Conservation (phyloP, 1,139 yeast species). For the Candida labiduridarum region DNA sequence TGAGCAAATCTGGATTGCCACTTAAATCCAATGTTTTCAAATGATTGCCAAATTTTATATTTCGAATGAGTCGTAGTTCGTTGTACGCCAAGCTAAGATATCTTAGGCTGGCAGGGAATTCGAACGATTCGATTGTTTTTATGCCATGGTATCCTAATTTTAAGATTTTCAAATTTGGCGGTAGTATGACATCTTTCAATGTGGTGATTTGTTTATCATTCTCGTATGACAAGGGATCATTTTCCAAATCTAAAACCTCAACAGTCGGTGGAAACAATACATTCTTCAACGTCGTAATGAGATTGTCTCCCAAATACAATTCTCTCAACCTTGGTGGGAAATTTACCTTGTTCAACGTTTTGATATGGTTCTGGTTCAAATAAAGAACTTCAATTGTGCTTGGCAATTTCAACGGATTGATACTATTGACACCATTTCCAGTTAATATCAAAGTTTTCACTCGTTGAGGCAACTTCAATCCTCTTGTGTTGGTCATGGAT, state of each 20-base stretch:
- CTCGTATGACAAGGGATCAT: constrained; percentile 42
- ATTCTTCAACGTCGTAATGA: constrained; percentile 48
- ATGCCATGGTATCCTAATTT: constrained; percentile 46
- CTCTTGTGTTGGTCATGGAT: constrained; percentile 51
- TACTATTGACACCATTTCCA: constrained; percentile 49
- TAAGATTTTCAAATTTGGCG: constrained; percentile 37
- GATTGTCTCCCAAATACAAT: constrained; percentile 45
- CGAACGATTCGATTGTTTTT: constrained; percentile 40
- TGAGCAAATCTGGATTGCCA: constrained; percentile 45
- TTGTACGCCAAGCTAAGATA: constrained; percentile 42
- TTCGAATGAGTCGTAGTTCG: constrained; percentile 41
- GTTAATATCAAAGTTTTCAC: constrained; percentile 37
- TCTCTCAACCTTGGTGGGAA: constrained; percentile 41
- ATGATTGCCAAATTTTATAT: constrained; percentile 38
- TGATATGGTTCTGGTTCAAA: constrained; percentile 45
- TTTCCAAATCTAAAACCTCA: constrained; percentile 44
- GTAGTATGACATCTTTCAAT: constrained; percentile 45
- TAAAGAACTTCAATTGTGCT: constrained; percentile 40
- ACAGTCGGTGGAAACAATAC: constrained; percentile 43
- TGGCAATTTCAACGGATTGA: constrained; percentile 49
- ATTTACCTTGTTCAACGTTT: constrained; percentile 47
- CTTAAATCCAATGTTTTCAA: constrained; percentile 41
- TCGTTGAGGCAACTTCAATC: constrained; percentile 42
- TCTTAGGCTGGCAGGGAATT: constrained; percentile 38
- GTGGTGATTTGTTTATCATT: constrained; percentile 47